Percentiles rank a stretch among this genome's conserved stretches.
Conservation (phyloP, 2,329 filamentous ascomycete species). For the Hymenoscyphus repandus region DNA sequence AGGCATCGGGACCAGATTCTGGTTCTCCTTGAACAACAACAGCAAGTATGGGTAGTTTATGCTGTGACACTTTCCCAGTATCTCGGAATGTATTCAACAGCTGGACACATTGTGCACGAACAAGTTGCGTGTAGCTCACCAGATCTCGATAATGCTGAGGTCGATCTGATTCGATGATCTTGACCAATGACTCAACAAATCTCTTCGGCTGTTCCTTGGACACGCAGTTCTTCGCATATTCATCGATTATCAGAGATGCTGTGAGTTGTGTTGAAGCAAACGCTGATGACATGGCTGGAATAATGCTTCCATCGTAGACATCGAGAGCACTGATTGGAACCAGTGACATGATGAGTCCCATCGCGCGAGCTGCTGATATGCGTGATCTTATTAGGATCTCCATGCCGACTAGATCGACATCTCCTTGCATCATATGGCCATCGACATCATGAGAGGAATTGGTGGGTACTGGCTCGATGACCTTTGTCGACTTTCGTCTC, state of each 20-base stretch:
- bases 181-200: constrained; percentile 62
- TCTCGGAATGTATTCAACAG: constrained; percentile 89
- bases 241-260: constrained; percentile 78
- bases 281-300: constrained; percentile 63
- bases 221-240: constrained; percentile 65
- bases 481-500: constrained; percentile 78
- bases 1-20: constrained; percentile 86
- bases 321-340: constrained; percentile 62
- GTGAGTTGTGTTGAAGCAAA: constrained; percentile 84
- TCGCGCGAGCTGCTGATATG: constrained; percentile 77
- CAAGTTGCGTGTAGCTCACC: constrained; percentile 82
- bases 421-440: constrained; percentile 95
- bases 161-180: constrained; percentile 75
- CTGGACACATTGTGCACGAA: constrained; percentile 85
- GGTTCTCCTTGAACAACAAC: constrained; percentile 91
- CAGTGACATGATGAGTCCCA: constrained; percentile 76
- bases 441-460: constrained; percentile 90
- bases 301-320: constrained; percentile 58
- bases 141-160: constrained; percentile 84
- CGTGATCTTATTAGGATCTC: constrained; percentile 86
- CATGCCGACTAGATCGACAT: constrained; percentile 87
- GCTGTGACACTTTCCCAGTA: constrained; percentile 72
- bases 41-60: constrained; percentile 73
- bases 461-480: constrained; percentile 58
- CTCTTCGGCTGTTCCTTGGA: constrained; percentile 47